phyloP scores from a whole-genome alignment of 306 rosid species.

The Rubus idaeus region DNA sequence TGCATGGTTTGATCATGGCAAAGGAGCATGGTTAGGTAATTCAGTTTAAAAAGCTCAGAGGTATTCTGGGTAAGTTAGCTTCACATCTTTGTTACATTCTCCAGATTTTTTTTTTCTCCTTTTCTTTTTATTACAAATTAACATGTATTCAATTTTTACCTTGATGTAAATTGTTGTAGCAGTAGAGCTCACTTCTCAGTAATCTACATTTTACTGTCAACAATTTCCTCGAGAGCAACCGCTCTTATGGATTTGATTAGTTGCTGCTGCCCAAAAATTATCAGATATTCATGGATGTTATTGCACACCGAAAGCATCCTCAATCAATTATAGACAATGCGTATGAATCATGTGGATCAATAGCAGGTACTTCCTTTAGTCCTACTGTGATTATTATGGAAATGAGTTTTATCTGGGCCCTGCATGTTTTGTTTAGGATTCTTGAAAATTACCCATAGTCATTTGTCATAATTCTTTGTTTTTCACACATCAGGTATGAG shows the following conservation, averaged over 20 bases:
- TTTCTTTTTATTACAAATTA: background rate
- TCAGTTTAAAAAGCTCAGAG: background rate
- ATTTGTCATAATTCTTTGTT: slow-evolving; percentile 14
- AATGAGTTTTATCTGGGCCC: slow-evolving; percentile 21
- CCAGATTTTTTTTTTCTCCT: background rate
- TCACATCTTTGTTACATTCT: background rate
- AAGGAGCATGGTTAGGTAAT: background rate
- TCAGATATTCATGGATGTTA: slow-evolving; percentile 10
- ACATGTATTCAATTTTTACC: background rate
- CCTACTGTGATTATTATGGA: slow-evolving; percentile 7
- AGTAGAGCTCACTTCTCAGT: background rate
- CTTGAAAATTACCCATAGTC: slow-evolving; percentile 19
- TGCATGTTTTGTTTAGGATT: slow-evolving; percentile 24
- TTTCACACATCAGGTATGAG: slow-evolving; percentile 25
- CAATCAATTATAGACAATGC: slow-evolving; percentile 20
- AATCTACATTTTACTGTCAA: background rate
- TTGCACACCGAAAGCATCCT: slow-evolving; percentile 19
- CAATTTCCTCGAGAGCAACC: background rate
- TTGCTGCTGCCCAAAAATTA: background rate
- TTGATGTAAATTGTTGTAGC: background rate
- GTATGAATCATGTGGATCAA: slow-evolving; percentile 26
- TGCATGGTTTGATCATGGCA: background rate
- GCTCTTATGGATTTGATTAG: slow-evolving; percentile 7
- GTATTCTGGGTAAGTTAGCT: slow-evolving; percentile 4
- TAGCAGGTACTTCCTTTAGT: slow-evolving; percentile 33